Conservation (phyloP, 2,329 filamentous ascomycete genomes). For the Simplicillium sp. region DNA sequence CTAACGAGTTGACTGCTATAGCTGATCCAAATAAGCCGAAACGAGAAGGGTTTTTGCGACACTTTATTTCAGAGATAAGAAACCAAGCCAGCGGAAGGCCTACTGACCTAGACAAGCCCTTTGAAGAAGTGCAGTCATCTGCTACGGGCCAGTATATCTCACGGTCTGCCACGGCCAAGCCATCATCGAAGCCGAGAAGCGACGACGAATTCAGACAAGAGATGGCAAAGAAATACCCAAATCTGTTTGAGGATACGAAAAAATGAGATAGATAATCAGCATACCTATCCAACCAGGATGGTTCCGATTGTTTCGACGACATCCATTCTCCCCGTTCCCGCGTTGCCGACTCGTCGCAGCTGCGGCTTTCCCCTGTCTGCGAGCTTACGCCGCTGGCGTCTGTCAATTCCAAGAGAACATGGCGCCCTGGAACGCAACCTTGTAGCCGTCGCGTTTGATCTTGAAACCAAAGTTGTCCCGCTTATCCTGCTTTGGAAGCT, state of each 20-base stretch:
- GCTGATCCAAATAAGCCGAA: slow-evolving; percentile 21
- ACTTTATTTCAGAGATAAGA: slow-evolving; percentile 41
- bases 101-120: slow-evolving; percentile 22
- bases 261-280: not conserved
- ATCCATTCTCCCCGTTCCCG: not conserved
- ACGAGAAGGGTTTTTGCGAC: slow-evolving; percentile 26
- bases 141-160: slow-evolving; percentile 12
- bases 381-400: slow-evolving; percentile 11
- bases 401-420: slow-evolving; percentile 10
- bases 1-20: slow-evolving; percentile 3
- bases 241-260: not conserved
- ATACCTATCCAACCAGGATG: not conserved
- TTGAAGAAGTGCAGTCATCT: not conserved
- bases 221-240: not conserved
- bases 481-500: slow-evolving; percentile 4
- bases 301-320: slow-evolving; percentile 4
- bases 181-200: not conserved
- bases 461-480: slow-evolving; percentile 11
- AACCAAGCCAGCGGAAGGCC: slow-evolving; percentile 39
- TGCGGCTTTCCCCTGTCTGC: slow-evolving; percentile 7
- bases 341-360: slow-evolving; percentile 10
- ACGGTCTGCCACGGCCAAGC: not conserved
- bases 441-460: slow-evolving; percentile 35
- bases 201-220: not conserved
- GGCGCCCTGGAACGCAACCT: slow-evolving; percentile 7